Conservation (phyloP, 768 basidiomycete species). For the Coprinellus micaceus region DNA sequence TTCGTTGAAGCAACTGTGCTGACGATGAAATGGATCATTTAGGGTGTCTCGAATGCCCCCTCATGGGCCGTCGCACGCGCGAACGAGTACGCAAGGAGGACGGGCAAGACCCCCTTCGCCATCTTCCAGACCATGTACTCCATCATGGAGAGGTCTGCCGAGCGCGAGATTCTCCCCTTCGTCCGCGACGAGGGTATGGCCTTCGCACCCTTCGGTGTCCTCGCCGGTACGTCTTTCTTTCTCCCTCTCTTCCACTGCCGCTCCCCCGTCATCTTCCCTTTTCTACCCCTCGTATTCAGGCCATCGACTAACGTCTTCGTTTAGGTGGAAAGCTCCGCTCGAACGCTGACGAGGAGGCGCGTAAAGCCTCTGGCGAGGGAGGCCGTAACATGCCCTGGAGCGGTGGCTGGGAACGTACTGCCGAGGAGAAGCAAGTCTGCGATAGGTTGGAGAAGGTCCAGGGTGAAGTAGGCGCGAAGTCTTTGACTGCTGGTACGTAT, state of each 20-base stretch:
- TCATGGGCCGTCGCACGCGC: slow-evolving; percentile 11
- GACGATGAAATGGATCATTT: slow-evolving; percentile 18
- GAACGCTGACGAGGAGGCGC: slow-evolving; percentile 23
- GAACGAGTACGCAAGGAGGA: slow-evolving; percentile 13
- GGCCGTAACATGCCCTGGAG: slow-evolving; percentile 4
- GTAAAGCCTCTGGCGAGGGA: slow-evolving; percentile 3
- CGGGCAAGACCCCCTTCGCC: slow-evolving; percentile 11
- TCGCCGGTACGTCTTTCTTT: too few species aligned
- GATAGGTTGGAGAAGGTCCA: slow-evolving; percentile 44
- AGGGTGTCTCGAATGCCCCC: slow-evolving; percentile 11
- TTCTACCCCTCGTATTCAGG: too few species aligned
- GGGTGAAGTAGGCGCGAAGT: slow-evolving; percentile 39
- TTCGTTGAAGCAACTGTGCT: too few species aligned
- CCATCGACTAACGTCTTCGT: too few species aligned
- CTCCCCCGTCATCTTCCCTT: too few species aligned
- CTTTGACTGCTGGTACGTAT: slow-evolving; percentile 36
- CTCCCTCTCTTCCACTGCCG: too few species aligned
- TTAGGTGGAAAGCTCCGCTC: slow-evolving; percentile 51
- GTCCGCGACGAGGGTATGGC: slow-evolving; percentile 33
- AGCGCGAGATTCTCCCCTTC: slow-evolving; percentile 24
- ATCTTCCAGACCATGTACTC: slow-evolving; percentile 13
- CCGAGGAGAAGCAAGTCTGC: slow-evolving; percentile 16
- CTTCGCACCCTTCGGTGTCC: slow-evolving; percentile 29
- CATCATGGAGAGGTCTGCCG: slow-evolving; percentile 13
- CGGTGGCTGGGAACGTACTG: background rate